Evolutionary conservation across 441 rosid species (phyloP).

Genomic region (Flueggea neowawraea): DNA sequence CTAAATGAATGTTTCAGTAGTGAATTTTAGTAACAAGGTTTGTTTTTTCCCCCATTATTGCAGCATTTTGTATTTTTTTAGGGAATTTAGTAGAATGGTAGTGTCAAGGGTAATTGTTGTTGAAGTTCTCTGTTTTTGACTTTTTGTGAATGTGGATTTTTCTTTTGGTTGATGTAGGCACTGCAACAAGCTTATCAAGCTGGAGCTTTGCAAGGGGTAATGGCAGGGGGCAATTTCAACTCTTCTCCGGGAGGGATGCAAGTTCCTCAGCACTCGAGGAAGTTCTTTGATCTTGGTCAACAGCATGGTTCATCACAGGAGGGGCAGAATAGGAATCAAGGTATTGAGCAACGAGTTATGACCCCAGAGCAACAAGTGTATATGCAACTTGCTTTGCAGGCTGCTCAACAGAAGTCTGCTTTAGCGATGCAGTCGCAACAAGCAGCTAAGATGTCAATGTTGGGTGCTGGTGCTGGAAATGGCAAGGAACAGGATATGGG

Average conservation of each 20-base stretch:
- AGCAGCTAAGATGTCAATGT: slow-evolving; percentile 78
- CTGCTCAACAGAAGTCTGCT: slow-evolving; percentile 69
- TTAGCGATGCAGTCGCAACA: slow-evolving; percentile 46
- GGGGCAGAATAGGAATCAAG: slow-evolving; percentile 56
- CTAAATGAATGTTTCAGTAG: too few species aligned
- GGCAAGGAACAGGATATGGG: slow-evolving; percentile 76
- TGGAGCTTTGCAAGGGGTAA: slow-evolving; percentile 68
- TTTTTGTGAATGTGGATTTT: not conserved
- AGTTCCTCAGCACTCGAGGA: slow-evolving; percentile 79
- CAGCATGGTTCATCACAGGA: slow-evolving; percentile 67
- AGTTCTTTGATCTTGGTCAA: slow-evolving; percentile 76
- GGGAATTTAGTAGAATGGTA: too few species aligned
- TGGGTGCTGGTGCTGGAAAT: slow-evolving; percentile 42
- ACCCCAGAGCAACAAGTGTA: slow-evolving; percentile 90
- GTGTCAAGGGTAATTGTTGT: not conserved
- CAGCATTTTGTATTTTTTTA: too few species aligned
- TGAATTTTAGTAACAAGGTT: too few species aligned
- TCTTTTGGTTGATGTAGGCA: slow-evolving; percentile 35
- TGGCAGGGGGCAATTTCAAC: slow-evolving; percentile 67
- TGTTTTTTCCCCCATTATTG: too few species aligned
- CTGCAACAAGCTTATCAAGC: slow-evolving; percentile 82
- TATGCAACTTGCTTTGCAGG: slow-evolving; percentile 77
- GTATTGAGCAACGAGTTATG: slow-evolving; percentile 69
- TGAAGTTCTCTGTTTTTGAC: not conserved
- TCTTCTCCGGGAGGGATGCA: slow-evolving; percentile 78